A percentile compares a stretch with the other conserved stretches of the same genome.
These are phyloP conservation scores for Ophiostoma novo-ulmi DNA, from an alignment of 2,329 filamentous ascomycete species.

Conservation along the genomic window DNA sequence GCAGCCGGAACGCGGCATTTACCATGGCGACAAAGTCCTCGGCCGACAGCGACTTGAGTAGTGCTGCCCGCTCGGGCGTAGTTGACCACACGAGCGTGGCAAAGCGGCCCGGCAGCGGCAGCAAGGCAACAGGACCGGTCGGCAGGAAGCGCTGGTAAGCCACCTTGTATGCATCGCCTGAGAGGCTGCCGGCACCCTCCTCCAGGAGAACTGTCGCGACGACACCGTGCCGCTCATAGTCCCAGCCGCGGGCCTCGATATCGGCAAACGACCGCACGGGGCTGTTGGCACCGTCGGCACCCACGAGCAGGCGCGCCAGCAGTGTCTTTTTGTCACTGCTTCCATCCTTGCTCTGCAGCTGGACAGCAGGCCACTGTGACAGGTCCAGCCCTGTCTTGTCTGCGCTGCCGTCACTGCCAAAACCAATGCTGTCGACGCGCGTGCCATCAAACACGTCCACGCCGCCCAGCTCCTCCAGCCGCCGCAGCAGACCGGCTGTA, in stretches of 20 bases:
- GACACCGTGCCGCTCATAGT: slow-evolving; percentile 84
- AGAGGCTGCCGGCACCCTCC: slow-evolving; percentile 43
- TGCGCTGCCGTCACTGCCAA: slow-evolving; percentile 49
- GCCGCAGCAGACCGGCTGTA: slow-evolving; percentile 67
- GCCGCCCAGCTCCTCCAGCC: slow-evolving; percentile 63
- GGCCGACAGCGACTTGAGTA: slow-evolving; percentile 68
- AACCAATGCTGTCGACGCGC: slow-evolving; percentile 71
- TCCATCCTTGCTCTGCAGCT: slow-evolving; percentile 48
- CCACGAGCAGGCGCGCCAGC: slow-evolving; percentile 77
- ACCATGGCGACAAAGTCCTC: slow-evolving; percentile 79
- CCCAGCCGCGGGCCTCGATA: slow-evolving; percentile 84
- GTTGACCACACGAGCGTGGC: slow-evolving; percentile 94
- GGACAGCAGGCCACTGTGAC: slow-evolving; percentile 80
- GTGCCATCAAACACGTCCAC: slow-evolving; percentile 70
- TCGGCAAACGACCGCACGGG: slow-evolving; percentile 85
- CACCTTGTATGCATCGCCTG: slow-evolving; percentile 54
- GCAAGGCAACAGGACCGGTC: slow-evolving; percentile 82
- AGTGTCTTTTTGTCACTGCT: slow-evolving; percentile 44
- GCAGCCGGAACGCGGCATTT: slow-evolving; percentile 86
- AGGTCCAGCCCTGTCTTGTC: slow-evolving; percentile 60
- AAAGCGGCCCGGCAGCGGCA: slow-evolving; percentile 77
- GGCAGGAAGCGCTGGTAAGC: slow-evolving; percentile 96
- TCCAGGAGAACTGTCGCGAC: slow-evolving; percentile 81
- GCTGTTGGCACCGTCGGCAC: slow-evolving; percentile 91
- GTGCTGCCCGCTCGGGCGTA: slow-evolving; percentile 69